phyloP scores from a whole-genome alignment of 345 rosid genomes.

The Aquilaria yunnanensis region DNA sequence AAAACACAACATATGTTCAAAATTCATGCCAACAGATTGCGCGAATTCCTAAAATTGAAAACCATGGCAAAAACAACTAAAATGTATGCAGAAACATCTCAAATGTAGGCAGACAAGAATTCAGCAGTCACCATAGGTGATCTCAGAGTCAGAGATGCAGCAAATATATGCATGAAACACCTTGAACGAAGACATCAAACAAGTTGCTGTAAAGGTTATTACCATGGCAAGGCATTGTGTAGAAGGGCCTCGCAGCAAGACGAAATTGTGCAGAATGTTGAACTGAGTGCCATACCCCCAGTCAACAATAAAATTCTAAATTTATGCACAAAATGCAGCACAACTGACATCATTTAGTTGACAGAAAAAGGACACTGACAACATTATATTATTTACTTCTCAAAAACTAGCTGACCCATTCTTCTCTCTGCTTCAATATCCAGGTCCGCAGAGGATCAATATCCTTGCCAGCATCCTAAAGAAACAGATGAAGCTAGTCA shows the following conservation, averaged over 20 bases:
- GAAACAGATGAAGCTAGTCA: conserved; percentile 6
- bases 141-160: no score
- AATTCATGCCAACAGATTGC: no score
- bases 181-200: conserved; percentile 92
- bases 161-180: conserved; percentile 22
- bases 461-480: conserved; percentile 79
- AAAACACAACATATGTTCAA: no score
- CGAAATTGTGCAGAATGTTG: conserved; percentile 78
- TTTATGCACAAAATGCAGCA: not conserved
- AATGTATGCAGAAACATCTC: no score
- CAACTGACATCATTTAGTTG: not conserved
- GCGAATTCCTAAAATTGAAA: no score
- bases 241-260: conserved; percentile 79
- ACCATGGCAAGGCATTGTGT: conserved; percentile 90
- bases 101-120: no score
- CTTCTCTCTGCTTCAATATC: conserved; percentile 86
- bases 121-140: no score
- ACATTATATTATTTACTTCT: conserved; percentile 41
- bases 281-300: conserved; percentile 80
- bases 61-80: no score
- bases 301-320: conserved; percentile 8
- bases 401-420: conserved; percentile 78
- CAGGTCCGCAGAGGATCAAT: conserved; percentile 87
- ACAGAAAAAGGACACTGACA: not conserved
- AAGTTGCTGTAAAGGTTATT: conserved; percentile 73